Evolutionary conservation across 352 stramenopile species (phyloP).

Genomic region (Globisporangium nodosum): DNA sequence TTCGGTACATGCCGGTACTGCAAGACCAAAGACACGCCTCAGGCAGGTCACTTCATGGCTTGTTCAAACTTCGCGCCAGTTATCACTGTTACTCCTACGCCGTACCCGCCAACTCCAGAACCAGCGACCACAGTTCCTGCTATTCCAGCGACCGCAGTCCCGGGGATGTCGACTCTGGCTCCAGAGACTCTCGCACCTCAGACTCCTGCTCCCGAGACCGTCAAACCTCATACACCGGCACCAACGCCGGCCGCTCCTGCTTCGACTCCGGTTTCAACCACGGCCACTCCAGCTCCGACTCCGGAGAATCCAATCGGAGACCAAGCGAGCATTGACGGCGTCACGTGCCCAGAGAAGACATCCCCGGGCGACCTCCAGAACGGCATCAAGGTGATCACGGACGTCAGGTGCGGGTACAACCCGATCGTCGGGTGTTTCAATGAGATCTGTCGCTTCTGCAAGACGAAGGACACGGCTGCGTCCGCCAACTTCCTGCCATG

Average conservation of each 20-base stretch:
- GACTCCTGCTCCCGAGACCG: background rate
- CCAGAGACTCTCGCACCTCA: background rate
- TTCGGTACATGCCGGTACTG: slow-evolving; percentile 6
- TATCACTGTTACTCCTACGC: background rate
- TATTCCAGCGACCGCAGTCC: background rate
- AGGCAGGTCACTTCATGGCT: slow-evolving; percentile 5
- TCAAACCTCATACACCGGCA: background rate
- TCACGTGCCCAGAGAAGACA: background rate
- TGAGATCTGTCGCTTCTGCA: slow-evolving; percentile 14
- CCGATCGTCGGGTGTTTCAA: slow-evolving; percentile 7
- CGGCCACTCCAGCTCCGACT: background rate
- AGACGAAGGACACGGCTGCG: slow-evolving; percentile 3
- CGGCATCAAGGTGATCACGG: slow-evolving; percentile 18
- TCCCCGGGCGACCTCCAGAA: slow-evolving; percentile 12
- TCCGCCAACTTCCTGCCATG: slow-evolving; percentile 3
- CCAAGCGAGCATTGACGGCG: background rate
- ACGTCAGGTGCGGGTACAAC: slow-evolving; percentile 7
- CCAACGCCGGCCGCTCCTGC: background rate
- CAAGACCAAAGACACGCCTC: slow-evolving; percentile 7
- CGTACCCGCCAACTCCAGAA: background rate
- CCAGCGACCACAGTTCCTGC: background rate
- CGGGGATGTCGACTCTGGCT: background rate
- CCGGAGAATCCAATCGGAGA: slow-evolving; percentile 1
- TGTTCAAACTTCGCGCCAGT: slow-evolving; percentile 3
- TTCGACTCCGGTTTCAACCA: background rate